Percentiles rank a stretch among this genome's conserved stretches.
Evolutionary conservation across 306 rosid genomes (phyloP).

Genomic region (Pyrus pyrifolia): DNA sequence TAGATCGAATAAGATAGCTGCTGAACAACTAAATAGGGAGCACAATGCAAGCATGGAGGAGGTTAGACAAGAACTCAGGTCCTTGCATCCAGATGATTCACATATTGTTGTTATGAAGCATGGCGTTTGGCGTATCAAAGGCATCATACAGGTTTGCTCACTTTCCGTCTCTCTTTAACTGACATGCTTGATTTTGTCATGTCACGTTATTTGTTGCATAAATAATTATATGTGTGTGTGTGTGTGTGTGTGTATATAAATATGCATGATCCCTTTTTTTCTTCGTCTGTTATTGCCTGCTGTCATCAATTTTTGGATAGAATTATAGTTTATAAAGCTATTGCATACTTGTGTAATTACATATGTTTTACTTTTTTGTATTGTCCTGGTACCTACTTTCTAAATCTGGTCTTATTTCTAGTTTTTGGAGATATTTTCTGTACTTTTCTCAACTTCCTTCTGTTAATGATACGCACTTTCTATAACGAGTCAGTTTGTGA

Average conservation of each 20-base stretch:
- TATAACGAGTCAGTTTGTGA: not conserved
- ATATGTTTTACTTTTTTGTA: too few species aligned
- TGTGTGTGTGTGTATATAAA: too few species aligned
- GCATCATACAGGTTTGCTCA: conserved; percentile 80
- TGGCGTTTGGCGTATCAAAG: conserved; percentile 91
- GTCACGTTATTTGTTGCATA: not conserved
- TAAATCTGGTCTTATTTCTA: not conserved
- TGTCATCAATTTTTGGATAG: not conserved
- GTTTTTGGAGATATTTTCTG: not conserved
- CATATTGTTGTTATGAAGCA: conserved; percentile 69
- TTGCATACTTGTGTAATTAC: not conserved
- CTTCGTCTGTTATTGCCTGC: not conserved
- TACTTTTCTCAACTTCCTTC: not conserved
- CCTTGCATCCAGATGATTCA: conserved; percentile 78
- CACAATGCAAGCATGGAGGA: conserved; percentile 79
- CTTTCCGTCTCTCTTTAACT: not conserved
- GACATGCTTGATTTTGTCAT: not conserved
- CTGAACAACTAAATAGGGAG: conserved; percentile 75
- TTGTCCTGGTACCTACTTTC: too few species aligned
- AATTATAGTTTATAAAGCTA: not conserved
- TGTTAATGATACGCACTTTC: not conserved
- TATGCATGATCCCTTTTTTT: not conserved
- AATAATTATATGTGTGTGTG: not conserved
- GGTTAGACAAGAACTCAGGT: conserved; percentile 64
- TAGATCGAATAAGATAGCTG: conserved; percentile 57